These are phyloP conservation scores for Phytophthora nicotianae DNA, from an alignment of 352 stramenopile species.

Conservation along the genomic window DNA sequence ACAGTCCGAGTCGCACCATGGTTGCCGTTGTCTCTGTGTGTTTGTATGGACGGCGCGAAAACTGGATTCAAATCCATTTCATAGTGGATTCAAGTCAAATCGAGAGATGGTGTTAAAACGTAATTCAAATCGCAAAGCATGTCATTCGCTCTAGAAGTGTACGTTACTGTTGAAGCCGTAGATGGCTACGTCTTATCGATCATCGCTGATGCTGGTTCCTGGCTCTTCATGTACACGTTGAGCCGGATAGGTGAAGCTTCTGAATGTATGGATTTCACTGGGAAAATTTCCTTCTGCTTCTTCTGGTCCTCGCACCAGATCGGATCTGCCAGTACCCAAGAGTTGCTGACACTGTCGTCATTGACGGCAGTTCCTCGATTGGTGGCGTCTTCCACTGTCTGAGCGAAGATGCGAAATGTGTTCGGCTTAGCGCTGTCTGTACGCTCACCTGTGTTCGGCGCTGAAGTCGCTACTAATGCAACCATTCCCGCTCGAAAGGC, in stretches of 20 bases:
- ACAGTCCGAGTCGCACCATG: conserved; percentile 42
- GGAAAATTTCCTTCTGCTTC: conserved; percentile 39
- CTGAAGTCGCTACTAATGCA: conserved; percentile 46
- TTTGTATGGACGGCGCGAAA: conserved; percentile 16
- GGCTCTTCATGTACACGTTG: conserved; percentile 67
- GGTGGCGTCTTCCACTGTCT: conserved; percentile 60
- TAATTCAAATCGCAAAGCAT: not conserved
- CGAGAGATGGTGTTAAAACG: conserved; percentile 1
- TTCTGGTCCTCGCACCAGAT: conserved; percentile 54
- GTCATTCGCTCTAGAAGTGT: conserved; percentile 1
- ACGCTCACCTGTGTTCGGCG: conserved; percentile 9
- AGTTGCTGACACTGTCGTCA: conserved; percentile 47
- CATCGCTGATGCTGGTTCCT: conserved; percentile 1
- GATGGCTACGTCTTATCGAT: conserved; percentile 10
- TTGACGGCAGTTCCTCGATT: conserved; percentile 45
- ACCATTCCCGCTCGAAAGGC: conserved; percentile 67
- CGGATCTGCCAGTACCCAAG: conserved; percentile 71
- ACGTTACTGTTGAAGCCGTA: not conserved
- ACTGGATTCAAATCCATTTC: conserved; percentile 32
- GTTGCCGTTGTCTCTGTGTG: not conserved
- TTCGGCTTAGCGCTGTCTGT: conserved; percentile 17
- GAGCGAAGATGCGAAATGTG: conserved; percentile 73
- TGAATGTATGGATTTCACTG: conserved; percentile 48
- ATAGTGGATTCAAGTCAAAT: conserved; percentile 18
- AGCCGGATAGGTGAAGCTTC: conserved; percentile 51